A percentile compares a stretch with the other conserved stretches of the same genome.
Evolutionary conservation across 306 rosid genomes (phyloP).

Genomic region (Cucurbita pepo): DNA sequence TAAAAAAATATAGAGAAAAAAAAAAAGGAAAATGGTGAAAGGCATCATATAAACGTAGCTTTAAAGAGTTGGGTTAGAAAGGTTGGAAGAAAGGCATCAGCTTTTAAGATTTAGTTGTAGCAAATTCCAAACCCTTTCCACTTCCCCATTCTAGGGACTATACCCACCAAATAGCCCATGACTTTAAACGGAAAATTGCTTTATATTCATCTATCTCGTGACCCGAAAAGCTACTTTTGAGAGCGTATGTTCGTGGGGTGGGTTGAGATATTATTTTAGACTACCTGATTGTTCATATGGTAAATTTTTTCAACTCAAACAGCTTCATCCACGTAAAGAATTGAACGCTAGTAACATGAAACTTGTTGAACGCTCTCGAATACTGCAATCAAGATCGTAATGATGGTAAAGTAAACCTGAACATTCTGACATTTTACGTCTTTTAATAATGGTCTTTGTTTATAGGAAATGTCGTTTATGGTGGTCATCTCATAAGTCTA

Average conservation of each 20-base stretch:
- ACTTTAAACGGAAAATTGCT: background rate
- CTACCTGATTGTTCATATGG: too few species aligned
- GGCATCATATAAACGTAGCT: slow-evolving; percentile 4
- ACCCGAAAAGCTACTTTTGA: background rate
- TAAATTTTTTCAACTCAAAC: too few species aligned
- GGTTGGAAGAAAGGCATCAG: background rate
- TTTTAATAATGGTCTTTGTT: background rate
- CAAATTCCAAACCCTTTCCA: background rate
- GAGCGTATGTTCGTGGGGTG: too few species aligned
- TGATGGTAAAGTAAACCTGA: too few species aligned
- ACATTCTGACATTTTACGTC: too few species aligned
- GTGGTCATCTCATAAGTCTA: background rate
- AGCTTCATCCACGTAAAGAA: too few species aligned
- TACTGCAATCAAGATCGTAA: too few species aligned
- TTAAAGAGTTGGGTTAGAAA: slow-evolving; percentile 4
- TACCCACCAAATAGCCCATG: background rate
- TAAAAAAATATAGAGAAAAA: background rate
- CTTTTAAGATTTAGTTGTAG: background rate
- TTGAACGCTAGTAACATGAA: too few species aligned
- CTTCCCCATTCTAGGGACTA: background rate
- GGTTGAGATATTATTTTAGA: too few species aligned
- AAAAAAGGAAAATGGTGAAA: background rate
- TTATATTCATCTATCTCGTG: background rate
- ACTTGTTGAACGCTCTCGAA: too few species aligned
- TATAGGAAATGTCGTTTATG: background rate